A percentile compares a stretch with the other conserved stretches of the same genome.
phyloP scores from a whole-genome alignment of 345 rosid species.

The Populus tremula region DNA sequence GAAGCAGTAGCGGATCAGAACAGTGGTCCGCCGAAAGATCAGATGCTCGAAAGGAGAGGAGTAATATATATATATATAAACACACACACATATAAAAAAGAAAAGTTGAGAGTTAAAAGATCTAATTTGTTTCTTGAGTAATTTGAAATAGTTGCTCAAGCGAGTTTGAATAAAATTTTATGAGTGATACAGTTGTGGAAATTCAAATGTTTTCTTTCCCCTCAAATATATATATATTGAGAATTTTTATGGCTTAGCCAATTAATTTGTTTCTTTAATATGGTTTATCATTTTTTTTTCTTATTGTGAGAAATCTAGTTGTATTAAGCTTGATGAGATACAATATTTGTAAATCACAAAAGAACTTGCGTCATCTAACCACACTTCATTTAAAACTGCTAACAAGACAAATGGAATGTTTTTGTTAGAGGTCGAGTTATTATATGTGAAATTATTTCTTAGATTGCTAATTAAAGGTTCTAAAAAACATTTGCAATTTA shows the following conservation, averaged over 20 bases:
- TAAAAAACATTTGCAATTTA: too few species aligned
- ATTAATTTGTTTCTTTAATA: neutral
- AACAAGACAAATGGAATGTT: too few species aligned
- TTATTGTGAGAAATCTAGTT: too few species aligned
- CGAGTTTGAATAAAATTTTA: conserved; percentile 1
- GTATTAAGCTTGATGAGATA: too few species aligned
- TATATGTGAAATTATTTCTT: too few species aligned
- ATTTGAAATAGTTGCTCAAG: conserved; percentile 16
- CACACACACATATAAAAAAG: neutral
- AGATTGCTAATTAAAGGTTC: too few species aligned
- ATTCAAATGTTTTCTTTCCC: neutral
- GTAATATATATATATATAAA: neutral
- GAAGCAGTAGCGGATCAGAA: neutral
- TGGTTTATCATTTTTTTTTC: neutral
- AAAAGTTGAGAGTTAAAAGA: neutral
- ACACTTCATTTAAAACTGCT: too few species aligned
- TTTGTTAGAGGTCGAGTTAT: too few species aligned
- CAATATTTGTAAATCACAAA: too few species aligned
- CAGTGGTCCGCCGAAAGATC: neutral
- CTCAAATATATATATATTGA: neutral
- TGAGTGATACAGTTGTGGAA: neutral
- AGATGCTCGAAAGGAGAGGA: neutral
- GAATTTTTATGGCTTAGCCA: neutral
- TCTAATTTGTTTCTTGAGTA: conserved; percentile 20
- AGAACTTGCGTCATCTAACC: too few species aligned